A percentile compares a stretch with the other conserved stretches of the same genome.
phyloP scores from a whole-genome alignment of 768 basidiomycete genomes.

The Lactifluus piperatus region DNA sequence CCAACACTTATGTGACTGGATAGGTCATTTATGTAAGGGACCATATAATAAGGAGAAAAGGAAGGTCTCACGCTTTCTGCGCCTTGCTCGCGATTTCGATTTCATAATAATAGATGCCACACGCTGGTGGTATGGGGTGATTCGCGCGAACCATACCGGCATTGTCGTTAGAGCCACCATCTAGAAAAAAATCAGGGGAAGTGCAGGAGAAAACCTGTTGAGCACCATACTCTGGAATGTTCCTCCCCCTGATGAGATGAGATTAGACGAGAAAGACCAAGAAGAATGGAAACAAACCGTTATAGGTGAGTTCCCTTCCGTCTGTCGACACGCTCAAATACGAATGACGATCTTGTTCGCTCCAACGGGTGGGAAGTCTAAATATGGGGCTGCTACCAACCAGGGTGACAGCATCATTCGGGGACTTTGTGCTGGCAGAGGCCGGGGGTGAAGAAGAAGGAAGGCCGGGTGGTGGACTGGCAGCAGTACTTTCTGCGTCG shows the following conservation, averaged over 20 bases:
- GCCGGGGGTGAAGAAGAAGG: conserved; percentile 8
- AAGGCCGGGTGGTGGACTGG: conserved; percentile 20
- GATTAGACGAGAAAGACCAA: background rate
- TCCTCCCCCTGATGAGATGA: conserved; percentile 4
- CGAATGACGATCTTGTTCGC: conserved; percentile 52
- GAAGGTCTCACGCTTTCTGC: conserved; percentile 56
- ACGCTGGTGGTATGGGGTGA: conserved; percentile 69
- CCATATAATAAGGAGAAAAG: background rate
- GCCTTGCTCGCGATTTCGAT: conserved; percentile 76
- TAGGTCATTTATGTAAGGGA: conserved; percentile 18
- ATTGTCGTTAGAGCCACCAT: conserved; percentile 17
- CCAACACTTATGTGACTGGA: conserved; percentile 73
- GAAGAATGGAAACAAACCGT: conserved; percentile 37
- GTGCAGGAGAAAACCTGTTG: background rate
- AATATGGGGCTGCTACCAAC: conserved; percentile 30
- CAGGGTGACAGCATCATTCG: conserved; percentile 9
- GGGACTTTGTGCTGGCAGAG: conserved; percentile 13
- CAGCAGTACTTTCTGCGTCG: conserved; percentile 22
- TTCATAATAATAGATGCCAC: conserved; percentile 95
- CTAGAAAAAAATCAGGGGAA: conserved; percentile 7
- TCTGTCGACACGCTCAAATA: conserved; percentile 55
- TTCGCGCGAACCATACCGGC: conserved; percentile 78
- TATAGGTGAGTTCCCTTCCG: conserved; percentile 65
- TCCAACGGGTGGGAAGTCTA: conserved; percentile 71
- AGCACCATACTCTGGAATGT: conserved; percentile 12